These are phyloP conservation scores for Juncus effusus DNA, from an alignment of 176 grass and related monocot species.

Conservation along the genomic window DNA sequence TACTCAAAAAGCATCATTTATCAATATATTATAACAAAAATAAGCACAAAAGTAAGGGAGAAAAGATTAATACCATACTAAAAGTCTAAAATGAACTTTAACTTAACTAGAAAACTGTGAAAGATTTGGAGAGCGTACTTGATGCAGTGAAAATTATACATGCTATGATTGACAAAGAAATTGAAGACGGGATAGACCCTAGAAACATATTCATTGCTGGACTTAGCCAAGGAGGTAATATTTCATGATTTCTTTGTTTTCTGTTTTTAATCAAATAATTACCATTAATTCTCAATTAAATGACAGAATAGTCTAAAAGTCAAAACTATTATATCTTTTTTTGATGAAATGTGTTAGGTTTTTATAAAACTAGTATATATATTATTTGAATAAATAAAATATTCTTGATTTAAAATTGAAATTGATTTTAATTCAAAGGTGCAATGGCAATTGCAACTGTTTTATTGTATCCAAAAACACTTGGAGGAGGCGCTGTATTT, in stretches of 20 bases:
- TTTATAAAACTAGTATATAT: too few species aligned
- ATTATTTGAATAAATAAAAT: too few species aligned
- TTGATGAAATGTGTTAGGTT: too few species aligned
- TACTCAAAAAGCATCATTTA: too few species aligned
- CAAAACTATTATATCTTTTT: too few species aligned
- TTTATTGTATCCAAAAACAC: slow-evolving; percentile 48
- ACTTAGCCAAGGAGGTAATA: slow-evolving; percentile 68
- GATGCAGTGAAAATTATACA: slow-evolving; percentile 49
- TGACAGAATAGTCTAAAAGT: too few species aligned
- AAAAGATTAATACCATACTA: too few species aligned
- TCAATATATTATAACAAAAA: too few species aligned
- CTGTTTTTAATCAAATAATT: too few species aligned
- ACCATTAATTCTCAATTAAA: too few species aligned
- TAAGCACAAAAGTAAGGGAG: too few species aligned
- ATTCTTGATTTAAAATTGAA: not conserved
- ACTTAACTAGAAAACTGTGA: slow-evolving; percentile 46
- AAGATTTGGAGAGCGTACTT: slow-evolving; percentile 49
- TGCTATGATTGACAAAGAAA: slow-evolving; percentile 59
- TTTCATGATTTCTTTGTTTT: not conserved
- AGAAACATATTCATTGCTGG: slow-evolving; percentile 61
- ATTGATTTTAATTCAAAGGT: slow-evolving; percentile 24
- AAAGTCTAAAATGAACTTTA: not conserved
- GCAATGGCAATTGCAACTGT: slow-evolving; percentile 62
- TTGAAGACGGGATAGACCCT: slow-evolving; percentile 37
- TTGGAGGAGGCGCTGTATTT: slow-evolving; percentile 68